phyloP scores from a whole-genome alignment of 1,284 basidiomycete genomes.

The Trichosporon sp. region DNA sequence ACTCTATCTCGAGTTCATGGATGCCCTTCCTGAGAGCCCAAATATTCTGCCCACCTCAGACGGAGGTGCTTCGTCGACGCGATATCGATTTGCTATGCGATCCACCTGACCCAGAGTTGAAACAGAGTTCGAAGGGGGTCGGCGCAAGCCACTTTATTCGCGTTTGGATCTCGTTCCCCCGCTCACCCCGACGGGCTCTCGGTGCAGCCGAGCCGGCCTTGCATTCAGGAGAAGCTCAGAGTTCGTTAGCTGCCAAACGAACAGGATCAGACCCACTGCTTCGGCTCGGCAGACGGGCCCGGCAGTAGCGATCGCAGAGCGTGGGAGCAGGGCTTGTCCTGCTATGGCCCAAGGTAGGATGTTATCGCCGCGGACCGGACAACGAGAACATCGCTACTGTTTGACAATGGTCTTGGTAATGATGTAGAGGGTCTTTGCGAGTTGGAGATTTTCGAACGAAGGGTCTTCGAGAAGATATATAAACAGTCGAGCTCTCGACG shows the following conservation, averaged over 20 bases:
- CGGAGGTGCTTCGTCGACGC: not conserved
- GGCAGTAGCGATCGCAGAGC: not conserved
- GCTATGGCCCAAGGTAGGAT: no score
- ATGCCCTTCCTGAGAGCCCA: not conserved
- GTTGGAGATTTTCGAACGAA: not conserved
- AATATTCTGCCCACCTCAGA: not conserved
- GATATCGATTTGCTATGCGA: not conserved
- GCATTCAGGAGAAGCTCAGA: not conserved
- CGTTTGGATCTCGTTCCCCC: not conserved
- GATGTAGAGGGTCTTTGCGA: not conserved
- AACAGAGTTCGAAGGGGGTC: not conserved
- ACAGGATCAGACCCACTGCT: not conserved
- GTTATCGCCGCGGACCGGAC: not conserved
- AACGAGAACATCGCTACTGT: no score
- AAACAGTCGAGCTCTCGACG: not conserved
- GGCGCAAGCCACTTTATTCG: constrained; percentile 10
- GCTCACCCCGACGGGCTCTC: not conserved
- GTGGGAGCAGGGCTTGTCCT: no score
- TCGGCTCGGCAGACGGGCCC: not conserved
- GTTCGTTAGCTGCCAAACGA: not conserved
- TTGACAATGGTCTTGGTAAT: no score
- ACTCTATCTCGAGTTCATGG: not conserved
- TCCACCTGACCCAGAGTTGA: not conserved
- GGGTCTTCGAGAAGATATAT: not conserved
- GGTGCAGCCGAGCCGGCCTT: not conserved